Conservation (phyloP, 257 asterid genomes). For the Solanum chiquidenum region DNA sequence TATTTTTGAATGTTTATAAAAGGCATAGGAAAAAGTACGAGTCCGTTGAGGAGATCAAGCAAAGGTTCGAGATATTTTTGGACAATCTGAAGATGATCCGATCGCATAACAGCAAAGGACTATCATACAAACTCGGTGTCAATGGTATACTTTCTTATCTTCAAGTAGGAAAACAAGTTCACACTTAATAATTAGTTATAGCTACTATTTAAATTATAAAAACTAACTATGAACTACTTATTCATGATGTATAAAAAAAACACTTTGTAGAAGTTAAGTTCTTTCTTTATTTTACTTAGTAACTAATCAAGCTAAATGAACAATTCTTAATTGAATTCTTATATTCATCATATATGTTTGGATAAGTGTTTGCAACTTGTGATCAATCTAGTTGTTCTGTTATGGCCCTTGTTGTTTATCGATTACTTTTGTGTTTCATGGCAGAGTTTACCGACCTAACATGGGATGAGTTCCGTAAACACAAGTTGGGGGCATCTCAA, state of each 20-base stretch:
- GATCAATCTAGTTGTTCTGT: background rate
- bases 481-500: slow-evolving; percentile 85
- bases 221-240: background rate
- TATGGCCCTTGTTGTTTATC: background rate
- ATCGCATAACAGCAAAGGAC: slow-evolving; percentile 81
- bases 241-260: background rate
- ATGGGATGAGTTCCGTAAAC: slow-evolving; percentile 83
- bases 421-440: background rate
- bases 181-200: background rate
- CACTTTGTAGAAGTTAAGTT: background rate
- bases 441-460: slow-evolving; percentile 86
- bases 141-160: slow-evolving; percentile 32
- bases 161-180: background rate
- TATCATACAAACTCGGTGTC: slow-evolving; percentile 66
- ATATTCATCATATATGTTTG: background rate
- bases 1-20: background rate
- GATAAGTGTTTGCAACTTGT: background rate
- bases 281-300: background rate
- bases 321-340: background rate
- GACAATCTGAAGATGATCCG: slow-evolving; percentile 60
- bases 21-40: slow-evolving; percentile 74
- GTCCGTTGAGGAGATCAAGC: slow-evolving; percentile 55
- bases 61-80: slow-evolving; percentile 54
- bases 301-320: background rate
- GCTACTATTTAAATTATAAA: background rate